Conservation (phyloP, 306 rosid species). For the Cercis canadensis region DNA sequence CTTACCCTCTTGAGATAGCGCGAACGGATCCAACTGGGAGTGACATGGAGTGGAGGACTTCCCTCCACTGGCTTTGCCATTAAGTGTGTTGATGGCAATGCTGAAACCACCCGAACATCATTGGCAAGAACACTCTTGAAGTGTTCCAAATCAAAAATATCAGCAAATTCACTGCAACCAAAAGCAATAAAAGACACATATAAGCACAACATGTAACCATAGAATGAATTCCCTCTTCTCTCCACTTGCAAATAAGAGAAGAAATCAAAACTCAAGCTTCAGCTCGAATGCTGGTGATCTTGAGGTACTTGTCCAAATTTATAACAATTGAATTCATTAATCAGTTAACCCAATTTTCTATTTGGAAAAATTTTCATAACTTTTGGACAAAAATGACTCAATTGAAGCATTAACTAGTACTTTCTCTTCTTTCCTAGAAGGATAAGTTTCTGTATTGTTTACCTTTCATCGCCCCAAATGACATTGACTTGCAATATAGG, state of each 20-base stretch:
- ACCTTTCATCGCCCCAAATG: conserved; percentile 99
- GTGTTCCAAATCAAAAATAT: conserved; percentile 92
- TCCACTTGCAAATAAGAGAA: neutral
- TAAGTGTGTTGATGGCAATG: conserved; percentile 89
- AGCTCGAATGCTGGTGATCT: neutral
- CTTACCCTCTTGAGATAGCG: conserved; percentile 83
- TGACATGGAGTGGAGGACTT: conserved; percentile 79
- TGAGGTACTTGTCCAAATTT: no score
- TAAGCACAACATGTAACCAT: conserved; percentile 5
- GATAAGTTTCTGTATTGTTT: neutral
- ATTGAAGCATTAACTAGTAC: no score
- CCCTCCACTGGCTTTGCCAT: conserved; percentile 85
- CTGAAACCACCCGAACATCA: conserved; percentile 83
- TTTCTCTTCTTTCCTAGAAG: neutral
- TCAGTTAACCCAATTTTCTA: conserved; percentile 5
- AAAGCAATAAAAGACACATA: conserved; percentile 21
- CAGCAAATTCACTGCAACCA: conserved; percentile 88
- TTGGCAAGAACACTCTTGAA: conserved; percentile 78
- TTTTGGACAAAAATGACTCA: neutral
- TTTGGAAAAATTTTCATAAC: neutral
- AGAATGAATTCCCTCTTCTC: neutral
- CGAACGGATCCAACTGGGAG: conserved; percentile 82
- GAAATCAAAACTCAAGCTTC: neutral
- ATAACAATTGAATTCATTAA: neutral
- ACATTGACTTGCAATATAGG: conserved; percentile 95